phyloP scores from a whole-genome alignment of 1,139 yeast genomes.

The Suhomyces kunorum region DNA sequence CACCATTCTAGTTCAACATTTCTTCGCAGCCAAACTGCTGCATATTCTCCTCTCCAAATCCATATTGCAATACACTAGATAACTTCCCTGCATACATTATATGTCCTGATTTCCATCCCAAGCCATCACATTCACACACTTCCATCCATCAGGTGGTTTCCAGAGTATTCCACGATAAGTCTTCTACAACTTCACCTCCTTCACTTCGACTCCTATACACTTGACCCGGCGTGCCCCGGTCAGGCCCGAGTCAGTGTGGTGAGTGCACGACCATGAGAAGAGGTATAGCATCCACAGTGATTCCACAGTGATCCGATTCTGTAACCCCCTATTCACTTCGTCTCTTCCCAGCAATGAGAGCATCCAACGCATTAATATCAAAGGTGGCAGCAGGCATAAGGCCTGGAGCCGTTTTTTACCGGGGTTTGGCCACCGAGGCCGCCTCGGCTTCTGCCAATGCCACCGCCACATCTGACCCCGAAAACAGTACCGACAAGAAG shows the following conservation, averaged over 20 bases:
- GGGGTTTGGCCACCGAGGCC: slow-evolving; percentile 12
- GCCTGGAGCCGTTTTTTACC: slow-evolving; percentile 1
- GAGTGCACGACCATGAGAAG: slow-evolving; percentile 10
- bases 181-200: no score
- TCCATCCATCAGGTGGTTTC: no score
- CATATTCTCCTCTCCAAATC: no score
- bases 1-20: no score
- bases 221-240: not conserved
- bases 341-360: slow-evolving; percentile 2
- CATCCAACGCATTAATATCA: slow-evolving; percentile 2
- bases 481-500: slow-evolving; percentile 6
- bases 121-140: no score
- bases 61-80: no score
- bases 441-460: slow-evolving; percentile 1
- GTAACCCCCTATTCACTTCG: not conserved
- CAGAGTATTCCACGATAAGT: no score
- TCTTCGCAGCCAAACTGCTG: no score
- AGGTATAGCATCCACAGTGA: slow-evolving; percentile 8
- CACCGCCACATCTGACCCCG: not conserved
- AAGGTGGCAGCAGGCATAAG: not conserved
- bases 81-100: no score
- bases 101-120: no score
- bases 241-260: slow-evolving; percentile 7
- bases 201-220: no score
- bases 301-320: slow-evolving; percentile 1